Conservation (phyloP, 441 rosid genomes). For the Populus hybrid region DNA sequence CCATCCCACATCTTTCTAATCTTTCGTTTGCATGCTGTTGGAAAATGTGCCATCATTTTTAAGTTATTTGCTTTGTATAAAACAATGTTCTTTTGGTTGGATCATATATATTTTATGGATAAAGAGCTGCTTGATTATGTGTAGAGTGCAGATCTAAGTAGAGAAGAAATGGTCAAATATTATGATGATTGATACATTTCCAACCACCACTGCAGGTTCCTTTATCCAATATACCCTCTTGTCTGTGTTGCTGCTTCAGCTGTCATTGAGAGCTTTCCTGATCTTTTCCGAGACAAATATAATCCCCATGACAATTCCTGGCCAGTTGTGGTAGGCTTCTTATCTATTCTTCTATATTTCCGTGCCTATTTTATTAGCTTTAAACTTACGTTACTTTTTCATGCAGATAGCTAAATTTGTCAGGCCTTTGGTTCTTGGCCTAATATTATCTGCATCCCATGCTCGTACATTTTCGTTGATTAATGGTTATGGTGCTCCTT, state of each 20-base stretch:
- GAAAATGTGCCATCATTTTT: background rate
- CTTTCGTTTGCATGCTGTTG: background rate
- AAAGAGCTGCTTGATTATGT: background rate
- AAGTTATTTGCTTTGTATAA: background rate
- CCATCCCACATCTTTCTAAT: background rate
- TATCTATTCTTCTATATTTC: background rate
- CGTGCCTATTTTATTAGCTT: slow-evolving; percentile 8
- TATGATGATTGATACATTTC: slow-evolving; percentile 1
- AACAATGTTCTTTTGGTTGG: background rate
- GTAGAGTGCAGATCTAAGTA: background rate
- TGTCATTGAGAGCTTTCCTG: slow-evolving; percentile 95
- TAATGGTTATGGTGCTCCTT: slow-evolving; percentile 63
- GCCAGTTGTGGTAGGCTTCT: slow-evolving; percentile 47
- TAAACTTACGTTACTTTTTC: slow-evolving; percentile 3
- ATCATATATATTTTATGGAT: background rate
- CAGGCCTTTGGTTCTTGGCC: slow-evolving; percentile 70
- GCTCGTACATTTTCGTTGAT: slow-evolving; percentile 82
- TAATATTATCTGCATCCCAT: slow-evolving; percentile 84
- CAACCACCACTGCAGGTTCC: slow-evolving; percentile 55
- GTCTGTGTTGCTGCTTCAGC: slow-evolving; percentile 96
- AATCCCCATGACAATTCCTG: slow-evolving; percentile 46
- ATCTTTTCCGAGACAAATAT: slow-evolving; percentile 65
- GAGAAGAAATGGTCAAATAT: background rate
- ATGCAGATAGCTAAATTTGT: slow-evolving; percentile 69
- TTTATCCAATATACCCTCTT: slow-evolving; percentile 91